phyloP scores from a whole-genome alignment of 192 early-diverging fungal genomes.

The Phlyctochytrium arcticum region DNA sequence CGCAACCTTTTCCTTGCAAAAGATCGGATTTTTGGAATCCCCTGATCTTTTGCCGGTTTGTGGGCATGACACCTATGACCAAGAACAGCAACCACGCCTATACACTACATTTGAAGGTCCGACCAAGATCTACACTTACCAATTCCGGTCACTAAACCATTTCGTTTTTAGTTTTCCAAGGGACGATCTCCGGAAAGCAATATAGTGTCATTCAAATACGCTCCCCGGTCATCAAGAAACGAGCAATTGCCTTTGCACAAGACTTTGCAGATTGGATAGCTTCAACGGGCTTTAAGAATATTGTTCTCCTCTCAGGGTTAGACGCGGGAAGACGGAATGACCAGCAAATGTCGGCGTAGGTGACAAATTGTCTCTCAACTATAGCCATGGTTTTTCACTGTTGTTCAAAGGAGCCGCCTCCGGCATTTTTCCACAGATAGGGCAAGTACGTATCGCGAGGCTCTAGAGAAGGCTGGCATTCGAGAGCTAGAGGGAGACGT shows the following conservation, averaged over 20 bases:
- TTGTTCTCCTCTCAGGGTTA: slow-evolving; percentile 8
- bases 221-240: slow-evolving; percentile 11
- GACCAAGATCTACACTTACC: too few relatives aligned
- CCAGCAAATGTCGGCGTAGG: slow-evolving; percentile 4
- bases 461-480: background rate
- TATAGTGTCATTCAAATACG: slow-evolving; percentile 4
- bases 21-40: slow-evolving; percentile 9
- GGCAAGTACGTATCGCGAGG: background rate
- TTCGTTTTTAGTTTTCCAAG: background rate
- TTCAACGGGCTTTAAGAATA: background rate
- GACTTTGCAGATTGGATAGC: background rate
- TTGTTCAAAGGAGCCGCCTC: background rate
- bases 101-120: slow-evolving; percentile 25
- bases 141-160: background rate
- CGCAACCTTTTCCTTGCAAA: background rate
- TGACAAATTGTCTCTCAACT: too few relatives aligned
- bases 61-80: slow-evolving; percentile 1
- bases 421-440: background rate
- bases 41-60: slow-evolving; percentile 5
- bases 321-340: slow-evolving; percentile 15
- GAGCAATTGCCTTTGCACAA: slow-evolving; percentile 5
- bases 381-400: too few relatives aligned
- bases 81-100: background rate
- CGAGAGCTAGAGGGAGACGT: background rate
- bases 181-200: too few relatives aligned